These are phyloP conservation scores for Solanum bulbocastanum DNA, from an alignment of 257 asterid genomes.

Conservation along the genomic window DNA sequence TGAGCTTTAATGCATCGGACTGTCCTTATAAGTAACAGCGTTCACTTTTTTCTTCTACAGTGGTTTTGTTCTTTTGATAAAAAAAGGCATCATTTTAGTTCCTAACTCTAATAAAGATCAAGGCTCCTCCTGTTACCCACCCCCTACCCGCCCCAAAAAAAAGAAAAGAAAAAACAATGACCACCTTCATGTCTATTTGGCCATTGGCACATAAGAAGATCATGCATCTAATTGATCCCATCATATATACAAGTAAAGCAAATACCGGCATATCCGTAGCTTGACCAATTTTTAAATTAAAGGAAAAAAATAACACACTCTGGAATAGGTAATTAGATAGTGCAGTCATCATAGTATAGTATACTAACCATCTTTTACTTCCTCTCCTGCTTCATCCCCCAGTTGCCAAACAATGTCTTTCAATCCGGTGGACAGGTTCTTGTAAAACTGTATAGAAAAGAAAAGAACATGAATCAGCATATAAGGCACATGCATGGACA, in stretches of 20 bases:
- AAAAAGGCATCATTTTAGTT: background rate
- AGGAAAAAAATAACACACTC: background rate
- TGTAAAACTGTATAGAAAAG: constrained; percentile 51
- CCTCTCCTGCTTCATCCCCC: constrained; percentile 46
- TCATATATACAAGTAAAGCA: background rate
- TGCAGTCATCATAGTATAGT: background rate
- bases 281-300: background rate
- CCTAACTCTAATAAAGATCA: background rate
- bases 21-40: background rate
- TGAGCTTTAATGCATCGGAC: background rate
- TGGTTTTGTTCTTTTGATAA: background rate
- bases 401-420: constrained; percentile 87
- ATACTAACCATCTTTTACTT: constrained; percentile 30
- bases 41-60: background rate
- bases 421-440: constrained; percentile 78
- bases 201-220: background rate
- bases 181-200: background rate
- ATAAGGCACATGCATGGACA: background rate
- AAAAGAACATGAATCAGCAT: background rate
- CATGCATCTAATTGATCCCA: background rate
- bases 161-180: background rate
- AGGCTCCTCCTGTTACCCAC: background rate
- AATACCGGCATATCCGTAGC: background rate
- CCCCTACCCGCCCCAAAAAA: background rate
- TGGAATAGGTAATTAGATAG: background rate